phyloP scores from a whole-genome alignment of 2,329 filamentous ascomycete genomes.

The Penicillium nordicum region DNA sequence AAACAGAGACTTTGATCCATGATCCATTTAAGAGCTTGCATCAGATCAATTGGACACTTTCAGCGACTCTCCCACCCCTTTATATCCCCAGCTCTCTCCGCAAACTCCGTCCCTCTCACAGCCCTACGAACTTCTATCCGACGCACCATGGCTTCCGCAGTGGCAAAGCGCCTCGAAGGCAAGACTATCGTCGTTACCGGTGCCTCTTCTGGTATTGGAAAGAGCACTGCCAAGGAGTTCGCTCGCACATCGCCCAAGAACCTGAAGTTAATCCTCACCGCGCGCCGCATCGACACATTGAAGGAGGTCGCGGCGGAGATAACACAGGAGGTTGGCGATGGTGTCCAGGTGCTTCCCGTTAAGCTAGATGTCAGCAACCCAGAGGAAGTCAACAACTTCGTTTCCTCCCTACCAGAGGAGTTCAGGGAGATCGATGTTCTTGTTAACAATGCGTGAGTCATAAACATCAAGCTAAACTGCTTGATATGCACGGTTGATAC shows the following conservation, averaged over 20 bases:
- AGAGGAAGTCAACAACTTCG: constrained; percentile 69
- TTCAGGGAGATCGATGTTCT: constrained; percentile 83
- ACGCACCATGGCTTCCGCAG: constrained; percentile 63
- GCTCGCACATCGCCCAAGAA: constrained; percentile 76
- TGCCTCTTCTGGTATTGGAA: constrained; percentile 88
- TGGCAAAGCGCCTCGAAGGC: constrained; percentile 79
- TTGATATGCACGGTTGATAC: neutral
- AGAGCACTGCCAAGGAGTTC: constrained; percentile 75
- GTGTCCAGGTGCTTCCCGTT: constrained; percentile 76
- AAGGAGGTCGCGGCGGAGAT: constrained; percentile 75
- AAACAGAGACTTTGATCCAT: constrained; percentile 21
- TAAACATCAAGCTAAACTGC: constrained; percentile 56
- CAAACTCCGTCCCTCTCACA: constrained; percentile 16
- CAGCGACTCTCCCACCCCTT: constrained; percentile 17
- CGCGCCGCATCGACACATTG: constrained; percentile 76
- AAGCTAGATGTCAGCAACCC: constrained; percentile 84
- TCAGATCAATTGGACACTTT: constrained; percentile 25
- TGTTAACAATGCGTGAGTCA: constrained; percentile 96
- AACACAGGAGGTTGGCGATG: constrained; percentile 68
- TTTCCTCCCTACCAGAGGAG: constrained; percentile 70
- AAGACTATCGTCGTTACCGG: constrained; percentile 93
- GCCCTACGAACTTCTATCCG: constrained; percentile 22
- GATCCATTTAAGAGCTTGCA: constrained; percentile 24
- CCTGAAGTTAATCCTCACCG: constrained; percentile 81
- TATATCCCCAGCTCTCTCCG: constrained; percentile 17